A percentile compares a stretch with the other conserved stretches of the same genome.
Evolutionary conservation across 2,329 filamentous ascomycete genomes (phyloP).

Genomic region (Diplodia sapinea): DNA sequence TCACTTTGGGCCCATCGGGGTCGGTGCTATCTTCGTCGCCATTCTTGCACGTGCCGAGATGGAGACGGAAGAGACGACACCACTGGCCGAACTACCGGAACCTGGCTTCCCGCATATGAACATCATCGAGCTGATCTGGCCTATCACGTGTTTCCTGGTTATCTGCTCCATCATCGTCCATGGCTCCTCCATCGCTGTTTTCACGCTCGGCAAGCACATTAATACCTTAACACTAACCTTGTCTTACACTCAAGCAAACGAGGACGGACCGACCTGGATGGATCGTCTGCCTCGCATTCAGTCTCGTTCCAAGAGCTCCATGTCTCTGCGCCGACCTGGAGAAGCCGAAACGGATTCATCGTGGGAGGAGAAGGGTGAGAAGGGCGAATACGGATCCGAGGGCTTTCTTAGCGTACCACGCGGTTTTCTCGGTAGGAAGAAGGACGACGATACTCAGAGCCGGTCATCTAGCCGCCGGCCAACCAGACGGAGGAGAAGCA

Average conservation of each 20-base stretch:
- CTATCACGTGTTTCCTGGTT: constrained; percentile 91
- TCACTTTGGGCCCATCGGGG: constrained; percentile 96
- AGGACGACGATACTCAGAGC: constrained; percentile 72
- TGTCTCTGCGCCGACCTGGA: constrained; percentile 74
- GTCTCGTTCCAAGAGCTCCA: constrained; percentile 79
- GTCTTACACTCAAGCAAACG: constrained; percentile 90
- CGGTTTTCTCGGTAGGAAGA: constrained; percentile 80
- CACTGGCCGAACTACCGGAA: constrained; percentile 67
- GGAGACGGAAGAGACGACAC: constrained; percentile 76
- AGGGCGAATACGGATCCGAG: constrained; percentile 66
- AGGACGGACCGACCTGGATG: constrained; percentile 93
- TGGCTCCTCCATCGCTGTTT: constrained; percentile 97
- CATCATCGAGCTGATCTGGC: constrained; percentile 89
- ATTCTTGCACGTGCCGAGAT: constrained; percentile 93
- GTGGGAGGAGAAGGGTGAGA: constrained; percentile 63
- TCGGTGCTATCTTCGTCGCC: constrained; percentile 93
- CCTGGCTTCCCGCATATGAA: constrained; percentile 66
- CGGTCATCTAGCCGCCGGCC: constrained; percentile 60
- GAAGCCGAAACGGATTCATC: constrained; percentile 58
- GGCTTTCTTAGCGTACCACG: constrained; percentile 74
- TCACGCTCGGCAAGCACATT: constrained; percentile 96
- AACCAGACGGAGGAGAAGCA: constrained; percentile 67
- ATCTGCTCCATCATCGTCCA: constrained; percentile 94
- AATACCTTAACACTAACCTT: constrained; percentile 94
- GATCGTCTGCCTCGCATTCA: constrained; percentile 82